Percentiles rank a stretch among this genome's conserved stretches.
Evolutionary conservation across 345 rosid species (phyloP).

Genomic region (Hibiscus syriacus): DNA sequence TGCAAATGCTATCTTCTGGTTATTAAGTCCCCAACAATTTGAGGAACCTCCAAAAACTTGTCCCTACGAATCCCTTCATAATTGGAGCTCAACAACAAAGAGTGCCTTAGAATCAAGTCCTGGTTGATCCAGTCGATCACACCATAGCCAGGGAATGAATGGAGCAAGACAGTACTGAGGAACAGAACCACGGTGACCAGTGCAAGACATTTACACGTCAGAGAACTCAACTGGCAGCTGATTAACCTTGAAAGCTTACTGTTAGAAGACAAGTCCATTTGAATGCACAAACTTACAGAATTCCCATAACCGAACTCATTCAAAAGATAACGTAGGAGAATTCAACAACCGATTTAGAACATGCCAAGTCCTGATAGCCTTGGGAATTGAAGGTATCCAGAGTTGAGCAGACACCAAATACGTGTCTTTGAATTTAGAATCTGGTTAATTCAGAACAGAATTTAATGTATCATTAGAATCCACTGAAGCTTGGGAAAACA

Average conservation of each 20-base stretch:
- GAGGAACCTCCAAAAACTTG: constrained; percentile 84
- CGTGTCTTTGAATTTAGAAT: not conserved
- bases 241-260: constrained; percentile 27
- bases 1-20: constrained; percentile 95
- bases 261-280: constrained; percentile 28
- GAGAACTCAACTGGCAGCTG: constrained; percentile 27
- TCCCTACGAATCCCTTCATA: constrained; percentile 35
- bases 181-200: constrained; percentile 44
- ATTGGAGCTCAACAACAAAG: constrained; percentile 21
- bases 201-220: constrained; percentile 49
- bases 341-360: not conserved
- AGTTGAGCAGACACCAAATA: not conserved
- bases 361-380: not conserved
- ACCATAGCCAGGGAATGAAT: constrained; percentile 29
- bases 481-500: not conserved
- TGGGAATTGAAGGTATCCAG: not conserved
- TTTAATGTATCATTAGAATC: not conserved
- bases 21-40: constrained; percentile 98
- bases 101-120: constrained; percentile 14
- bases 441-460: not conserved
- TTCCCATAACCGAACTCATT: constrained; percentile 5
- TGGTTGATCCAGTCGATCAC: constrained; percentile 11
- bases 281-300: constrained; percentile 11
- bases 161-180: constrained; percentile 37
- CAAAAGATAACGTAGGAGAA: not conserved